Evolutionary conservation across 106 monocot species (phyloP), one percentile per base, ranked within the genome.

Genomic region (Dactylorhiza incarnata): DNA sequence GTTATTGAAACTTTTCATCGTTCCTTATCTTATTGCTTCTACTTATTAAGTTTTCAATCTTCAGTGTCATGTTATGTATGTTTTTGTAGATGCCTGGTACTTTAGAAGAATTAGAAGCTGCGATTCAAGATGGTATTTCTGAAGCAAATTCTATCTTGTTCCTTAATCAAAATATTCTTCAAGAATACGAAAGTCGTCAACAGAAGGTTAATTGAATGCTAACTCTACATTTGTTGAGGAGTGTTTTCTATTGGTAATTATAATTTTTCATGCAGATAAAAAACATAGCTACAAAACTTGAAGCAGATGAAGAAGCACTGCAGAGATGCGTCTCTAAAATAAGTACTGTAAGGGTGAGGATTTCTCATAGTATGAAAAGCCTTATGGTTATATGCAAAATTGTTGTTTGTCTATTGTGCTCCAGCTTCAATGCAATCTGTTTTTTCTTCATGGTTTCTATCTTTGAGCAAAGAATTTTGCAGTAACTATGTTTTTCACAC

Each of bases 101-200:
- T 22, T 75, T 99, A 56, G 97, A 99, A 71, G 97, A 99, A 79
- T 74, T 99, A 48, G 87, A 99, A 83, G 87, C 89, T 78, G 87
- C 97, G 14, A 99, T 99, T 78, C 84, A 89, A 82, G 94, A 99
- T 78, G 84, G 66, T 72, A 79, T 82, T 51, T 87, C 94, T 47
- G 93, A 94, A 89, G 94, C 97, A 76, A 91, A 91, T 81, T 91
- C 94, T 58, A 99, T 99, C 66, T 80, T 99, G 10, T 91, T 85
- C 80, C 81, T 99, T 44, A 99, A 99, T 83, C 94, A 91, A 68
- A 99, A 99, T 76, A 84, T 99, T 84, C 82, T 99, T 68, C 61
- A 91, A 82, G 97, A 99, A 61, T 99, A 91, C 76, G 89, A 99
- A 74, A 83, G 19, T 51, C 93, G 97, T 65, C 91, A 89, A 59